Conservation (phyloP, 1,284 basidiomycete species). For the Apiotrichum domesticum region DNA sequence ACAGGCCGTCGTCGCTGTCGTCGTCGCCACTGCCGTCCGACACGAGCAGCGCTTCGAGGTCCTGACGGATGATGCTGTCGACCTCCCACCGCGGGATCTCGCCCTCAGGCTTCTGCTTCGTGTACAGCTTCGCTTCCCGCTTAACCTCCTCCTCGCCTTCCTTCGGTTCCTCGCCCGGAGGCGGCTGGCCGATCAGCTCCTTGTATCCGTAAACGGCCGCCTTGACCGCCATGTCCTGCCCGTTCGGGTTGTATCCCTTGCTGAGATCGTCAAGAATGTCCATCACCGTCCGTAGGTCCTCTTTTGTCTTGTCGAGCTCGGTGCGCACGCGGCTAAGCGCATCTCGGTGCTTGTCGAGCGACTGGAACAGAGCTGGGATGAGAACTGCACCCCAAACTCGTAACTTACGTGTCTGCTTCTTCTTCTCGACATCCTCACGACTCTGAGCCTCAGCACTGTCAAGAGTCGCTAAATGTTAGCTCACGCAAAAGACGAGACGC, state of each 20-base stretch:
- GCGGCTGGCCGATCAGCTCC: slow-evolving; percentile 56
- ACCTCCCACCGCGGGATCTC: slow-evolving; percentile 12
- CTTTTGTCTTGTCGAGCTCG: slow-evolving; percentile 64
- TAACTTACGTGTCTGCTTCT: slow-evolving; percentile 73
- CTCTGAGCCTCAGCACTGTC: slow-evolving; percentile 32
- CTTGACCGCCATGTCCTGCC: slow-evolving; percentile 93
- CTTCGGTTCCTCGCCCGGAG: slow-evolving; percentile 34
- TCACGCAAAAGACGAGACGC: background rate
- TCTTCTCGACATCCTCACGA: slow-evolving; percentile 57
- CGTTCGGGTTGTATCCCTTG: slow-evolving; percentile 92
- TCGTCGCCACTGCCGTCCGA: slow-evolving; percentile 10
- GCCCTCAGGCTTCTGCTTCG: slow-evolving; percentile 10
- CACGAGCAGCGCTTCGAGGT: slow-evolving; percentile 14
- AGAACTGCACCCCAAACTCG: slow-evolving; percentile 4
- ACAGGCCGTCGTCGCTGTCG: slow-evolving; percentile 26
- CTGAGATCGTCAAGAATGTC: slow-evolving; percentile 77
- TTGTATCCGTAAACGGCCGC: slow-evolving; percentile 94
- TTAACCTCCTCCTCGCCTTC: slow-evolving; percentile 23
- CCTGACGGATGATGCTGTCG: slow-evolving; percentile 7
- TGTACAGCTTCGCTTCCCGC: slow-evolving; percentile 7
- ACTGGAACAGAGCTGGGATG: slow-evolving; percentile 67
- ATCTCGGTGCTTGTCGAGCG: slow-evolving; percentile 64
- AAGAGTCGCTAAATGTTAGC: slow-evolving; percentile 21
- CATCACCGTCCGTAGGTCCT: slow-evolving; percentile 70
- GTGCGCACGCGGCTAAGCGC: slow-evolving; percentile 70